Base-by-base conservation (phyloP, 306 rosid genomes). In the Phaseolus lunatus region DNA sequence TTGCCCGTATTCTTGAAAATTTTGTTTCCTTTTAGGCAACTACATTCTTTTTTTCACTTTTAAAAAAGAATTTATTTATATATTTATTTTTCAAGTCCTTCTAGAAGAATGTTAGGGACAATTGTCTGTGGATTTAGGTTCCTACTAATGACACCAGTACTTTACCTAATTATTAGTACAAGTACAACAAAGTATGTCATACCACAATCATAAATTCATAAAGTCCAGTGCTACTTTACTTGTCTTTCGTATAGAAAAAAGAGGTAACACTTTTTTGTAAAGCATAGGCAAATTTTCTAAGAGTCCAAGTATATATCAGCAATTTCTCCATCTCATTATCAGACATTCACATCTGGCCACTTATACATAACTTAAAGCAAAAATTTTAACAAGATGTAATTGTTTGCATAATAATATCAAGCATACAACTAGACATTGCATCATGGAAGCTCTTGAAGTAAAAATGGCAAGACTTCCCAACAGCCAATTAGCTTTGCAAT, bases 341-440 rank as follows among this genome's bases (percentile, higher is more conserved):
- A 19, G 48, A 80, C 20, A 48, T 58, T 76, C 52, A 63, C 37
- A 64, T 47, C 52, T 70, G 71, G 35, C 68, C 47, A 66, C 68
- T 57, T 66, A 72, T 20, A 61, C 16, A 72, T 65, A 56, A 39
- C 66, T 66, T 64, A 59, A n/a, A 66, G 64, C 23, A 24, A 26
- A 35, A 29, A 22, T 37, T 48, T 65, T 69, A 76, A 71, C 49
- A 76, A 39, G 20, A 75, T 47, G 76, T 48, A 37, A 15, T 26
- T 61, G 66, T 39, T 70, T 65, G 54, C 61, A 71, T 20, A 15
- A 70, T 41, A 69, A 70, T 44, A 65, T 64, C 52, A 75, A 65
- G 41, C 35, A 70, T 47, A 54, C 43, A 70, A 75, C 72, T 18
- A 63, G 50, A 18, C 37, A 63, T 53, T 18, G 26, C 70, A 62